Base-by-base conservation (phyloP, 164 flowering plant species). In the Piper longum region DNA sequence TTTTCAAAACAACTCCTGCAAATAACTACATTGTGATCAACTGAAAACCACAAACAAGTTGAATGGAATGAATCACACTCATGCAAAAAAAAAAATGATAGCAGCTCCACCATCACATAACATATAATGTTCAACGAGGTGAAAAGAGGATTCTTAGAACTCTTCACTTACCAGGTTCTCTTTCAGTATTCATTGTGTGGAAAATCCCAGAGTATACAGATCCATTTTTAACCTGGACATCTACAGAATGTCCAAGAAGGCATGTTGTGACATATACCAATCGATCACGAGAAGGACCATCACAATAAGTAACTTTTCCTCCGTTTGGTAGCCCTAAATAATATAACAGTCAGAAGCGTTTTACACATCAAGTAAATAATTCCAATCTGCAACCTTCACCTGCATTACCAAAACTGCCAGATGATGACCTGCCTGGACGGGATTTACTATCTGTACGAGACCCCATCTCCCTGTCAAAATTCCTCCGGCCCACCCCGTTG, bases 211-310 rank as follows among this genome's bases (percentile, higher is more conserved):
- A 69, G 76, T 70, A 85, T 14, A 85, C 66, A 59, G 96, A 89
- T 67, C 99, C 98, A 81, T 83, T 83, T 79, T 78, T 80, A 68
- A 91, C 87, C 70, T 89, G 96, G 64, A 95, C 95, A 60, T 91
- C 98, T 72, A 95, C 99, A 43, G 69, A 79, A 51, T 86, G 96
- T 65, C 99, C 99, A 69, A 91, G 80, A 65, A 89, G 85, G 70
- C 90, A 83, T 57, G 96, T 76, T 55, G 91, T 69, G 40, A 86
- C 39, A 77, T 82, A 91, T 61, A 86, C 77, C 52, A 95, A 67
- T 59, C 95, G 82, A 62, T 95, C 96, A 54, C 81, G 82, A 41
- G 85, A 80, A 70, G 83, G 78, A 70, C 79, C 76, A 66, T 71
- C 85, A 76, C 36, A 65, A 8, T 69, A 80, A 63, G 72, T 83